Percentiles rank a stretch among this genome's conserved stretches.
phyloP scores from a whole-genome alignment of 108 stramenopile species.

The Fragilariopsis cylindrus region DNA sequence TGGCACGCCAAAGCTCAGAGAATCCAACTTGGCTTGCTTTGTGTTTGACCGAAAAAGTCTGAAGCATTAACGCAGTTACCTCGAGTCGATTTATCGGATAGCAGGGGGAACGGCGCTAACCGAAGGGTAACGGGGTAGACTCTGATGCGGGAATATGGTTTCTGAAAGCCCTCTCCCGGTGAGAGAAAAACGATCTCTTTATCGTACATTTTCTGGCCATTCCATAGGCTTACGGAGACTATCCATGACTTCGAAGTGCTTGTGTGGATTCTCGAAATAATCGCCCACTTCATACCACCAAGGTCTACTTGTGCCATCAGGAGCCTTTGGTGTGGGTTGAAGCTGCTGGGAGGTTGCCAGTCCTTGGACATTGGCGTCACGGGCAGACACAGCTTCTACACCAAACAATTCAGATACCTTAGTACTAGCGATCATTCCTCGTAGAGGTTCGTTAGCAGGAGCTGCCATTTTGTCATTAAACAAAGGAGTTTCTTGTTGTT shows the following conservation, averaged over 20 bases:
- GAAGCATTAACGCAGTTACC: too few relatives aligned
- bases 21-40: too few relatives aligned
- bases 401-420: slow-evolving; percentile 83
- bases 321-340: slow-evolving; percentile 12
- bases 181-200: background rate
- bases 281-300: slow-evolving; percentile 91
- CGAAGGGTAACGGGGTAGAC: too few relatives aligned
- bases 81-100: too few relatives aligned
- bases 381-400: slow-evolving; percentile 88
- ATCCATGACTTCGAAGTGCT: slow-evolving; percentile 83
- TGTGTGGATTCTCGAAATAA: slow-evolving; percentile 85
- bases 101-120: too few relatives aligned
- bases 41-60: too few relatives aligned
- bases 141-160: too few relatives aligned
- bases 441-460: slow-evolving; percentile 66
- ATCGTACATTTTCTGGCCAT: slow-evolving; percentile 76
- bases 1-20: too few relatives aligned
- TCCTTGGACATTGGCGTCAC: slow-evolving; percentile 39
- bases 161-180: too few relatives aligned
- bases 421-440: slow-evolving; percentile 83
- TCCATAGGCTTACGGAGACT: slow-evolving; percentile 70
- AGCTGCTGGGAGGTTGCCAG: slow-evolving; percentile 17
- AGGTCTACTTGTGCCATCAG: slow-evolving; percentile 35
- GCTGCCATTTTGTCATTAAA: background rate
- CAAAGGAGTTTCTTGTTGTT: slow-evolving; percentile 8